A percentile compares a stretch with the other conserved stretches of the same genome.
Conservation (phyloP, 495 filamentous ascomycete species). For the Chaetomidium leptoderma region DNA sequence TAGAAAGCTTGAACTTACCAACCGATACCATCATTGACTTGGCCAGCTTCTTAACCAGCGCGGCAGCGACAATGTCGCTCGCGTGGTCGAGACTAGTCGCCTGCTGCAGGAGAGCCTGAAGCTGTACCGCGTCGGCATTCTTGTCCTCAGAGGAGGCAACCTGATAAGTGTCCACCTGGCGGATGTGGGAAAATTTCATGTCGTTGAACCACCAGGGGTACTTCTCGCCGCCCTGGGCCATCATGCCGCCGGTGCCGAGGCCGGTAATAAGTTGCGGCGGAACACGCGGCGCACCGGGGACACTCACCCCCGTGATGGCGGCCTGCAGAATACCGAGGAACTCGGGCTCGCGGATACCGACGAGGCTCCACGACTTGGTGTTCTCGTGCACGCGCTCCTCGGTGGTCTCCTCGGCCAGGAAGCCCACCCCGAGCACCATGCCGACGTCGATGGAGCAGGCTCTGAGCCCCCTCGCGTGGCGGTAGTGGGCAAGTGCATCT, state of each 20-base stretch:
- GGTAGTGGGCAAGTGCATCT: not conserved
- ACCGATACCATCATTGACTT: not conserved
- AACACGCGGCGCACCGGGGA: not conserved
- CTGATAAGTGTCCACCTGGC: slow-evolving; percentile 24
- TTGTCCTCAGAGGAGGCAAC: not conserved
- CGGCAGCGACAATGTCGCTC: slow-evolving; percentile 21
- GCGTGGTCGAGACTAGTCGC: slow-evolving; percentile 12
- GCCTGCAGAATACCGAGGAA: not conserved
- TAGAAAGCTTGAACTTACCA: not conserved
- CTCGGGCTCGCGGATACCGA: not conserved
- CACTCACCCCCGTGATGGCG: not conserved
- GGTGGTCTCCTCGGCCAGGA: not conserved
- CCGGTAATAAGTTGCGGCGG: slow-evolving; percentile 16
- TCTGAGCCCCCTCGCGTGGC: not conserved
- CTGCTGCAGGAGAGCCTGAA: not conserved
- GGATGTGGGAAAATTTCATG: slow-evolving; percentile 31
- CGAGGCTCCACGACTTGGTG: not conserved
- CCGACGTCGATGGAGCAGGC: not conserved
- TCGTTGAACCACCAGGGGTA: slow-evolving; percentile 36
- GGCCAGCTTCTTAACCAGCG: slow-evolving; percentile 29
- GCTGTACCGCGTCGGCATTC: not conserved
- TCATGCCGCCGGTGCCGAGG: slow-evolving; percentile 28
- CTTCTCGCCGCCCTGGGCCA: slow-evolving; percentile 24
- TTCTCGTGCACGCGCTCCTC: not conserved
- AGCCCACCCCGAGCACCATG: not conserved